Percentiles rank a stretch among this genome's conserved stretches.
Conservation (phyloP, 257 asterid species). For the Solanum tacnaense region DNA sequence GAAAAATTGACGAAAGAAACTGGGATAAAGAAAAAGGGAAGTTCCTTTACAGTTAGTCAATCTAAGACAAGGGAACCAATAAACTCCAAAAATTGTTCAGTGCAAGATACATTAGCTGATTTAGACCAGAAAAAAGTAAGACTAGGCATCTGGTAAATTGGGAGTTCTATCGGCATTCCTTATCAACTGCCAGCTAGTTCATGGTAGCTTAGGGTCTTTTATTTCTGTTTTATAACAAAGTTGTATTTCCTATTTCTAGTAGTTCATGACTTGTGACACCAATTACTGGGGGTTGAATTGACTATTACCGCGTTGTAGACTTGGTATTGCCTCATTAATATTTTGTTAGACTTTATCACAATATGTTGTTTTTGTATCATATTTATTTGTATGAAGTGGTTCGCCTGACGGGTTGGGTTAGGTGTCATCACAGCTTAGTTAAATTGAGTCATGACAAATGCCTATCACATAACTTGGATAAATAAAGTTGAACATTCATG, state of each 20-base stretch:
- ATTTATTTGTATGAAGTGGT: background rate
- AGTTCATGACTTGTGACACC: background rate
- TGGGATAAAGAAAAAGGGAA: background rate
- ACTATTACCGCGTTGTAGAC: background rate
- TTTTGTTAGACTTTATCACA: background rate
- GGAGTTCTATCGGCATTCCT: background rate
- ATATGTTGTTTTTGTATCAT: background rate
- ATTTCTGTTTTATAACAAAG: background rate
- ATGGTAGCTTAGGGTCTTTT: background rate
- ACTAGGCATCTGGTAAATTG: background rate
- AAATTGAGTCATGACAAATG: background rate
- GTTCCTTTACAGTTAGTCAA: background rate
- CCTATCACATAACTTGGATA: background rate
- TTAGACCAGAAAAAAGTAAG: background rate
- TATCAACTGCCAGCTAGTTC: background rate
- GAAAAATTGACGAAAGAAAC: background rate
- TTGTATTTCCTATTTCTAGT: background rate
- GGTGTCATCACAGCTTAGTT: background rate
- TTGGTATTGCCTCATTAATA: background rate
- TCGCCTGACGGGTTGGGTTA: background rate
- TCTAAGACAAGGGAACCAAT: background rate
- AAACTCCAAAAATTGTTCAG: background rate
- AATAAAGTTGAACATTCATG: background rate
- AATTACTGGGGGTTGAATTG: background rate
- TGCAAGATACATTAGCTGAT: background rate